Evolutionary conservation across 2,329 filamentous ascomycete genomes (phyloP), one percentile per base, ranked within the genome.

Genomic region (Monosporascus sp.): DNA sequence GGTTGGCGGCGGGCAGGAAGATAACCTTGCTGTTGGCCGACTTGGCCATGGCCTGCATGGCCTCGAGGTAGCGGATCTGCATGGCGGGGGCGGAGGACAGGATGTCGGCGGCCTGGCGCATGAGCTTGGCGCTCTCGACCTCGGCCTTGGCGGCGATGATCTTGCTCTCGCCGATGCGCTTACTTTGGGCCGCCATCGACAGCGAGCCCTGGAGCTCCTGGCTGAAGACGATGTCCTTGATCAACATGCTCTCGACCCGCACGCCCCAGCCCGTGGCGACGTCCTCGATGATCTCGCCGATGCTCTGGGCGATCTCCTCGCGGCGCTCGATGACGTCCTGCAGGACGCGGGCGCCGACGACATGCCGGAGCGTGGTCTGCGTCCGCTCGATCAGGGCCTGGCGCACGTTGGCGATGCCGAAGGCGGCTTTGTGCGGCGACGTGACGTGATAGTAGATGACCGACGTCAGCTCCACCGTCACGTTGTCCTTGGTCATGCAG

Each of bases 401-500:
- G 63, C 89, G 88, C 57, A 99, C 88, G 71, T 97, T 94, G 74
- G 87, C 81, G 71, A 99, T 97, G 62, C 94, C 94, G 69, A 97
- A 99, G 56, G 94, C 93, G 55, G 93, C 91, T 76, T 96, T 97
- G 82, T 97, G 93, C 1, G 94, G 94, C 27, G 89, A 88, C 52
- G 87, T 89, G 67, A 99, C 93, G 80, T 96, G 92, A 78, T 99
- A 99, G 82, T 99, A 99, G 76, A 99, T 97, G 69, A 99, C 94
- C 6, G 90, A 96, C 48, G 92, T 97, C 62, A 99, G 81, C 65
- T 92, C 87, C 43, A 99, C 81, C 46, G 90, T 96, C 59, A 97
- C 94, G 66, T 99, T 99, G 80, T 99, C 94, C 78, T 97, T 97
- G 71, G 94, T 99, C 92, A 99, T 99, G 80, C 94, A 97, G 58